These are phyloP conservation scores for Lizonia empirigonia DNA, from an alignment of 2,329 filamentous ascomycete genomes.

Conservation along the genomic window DNA sequence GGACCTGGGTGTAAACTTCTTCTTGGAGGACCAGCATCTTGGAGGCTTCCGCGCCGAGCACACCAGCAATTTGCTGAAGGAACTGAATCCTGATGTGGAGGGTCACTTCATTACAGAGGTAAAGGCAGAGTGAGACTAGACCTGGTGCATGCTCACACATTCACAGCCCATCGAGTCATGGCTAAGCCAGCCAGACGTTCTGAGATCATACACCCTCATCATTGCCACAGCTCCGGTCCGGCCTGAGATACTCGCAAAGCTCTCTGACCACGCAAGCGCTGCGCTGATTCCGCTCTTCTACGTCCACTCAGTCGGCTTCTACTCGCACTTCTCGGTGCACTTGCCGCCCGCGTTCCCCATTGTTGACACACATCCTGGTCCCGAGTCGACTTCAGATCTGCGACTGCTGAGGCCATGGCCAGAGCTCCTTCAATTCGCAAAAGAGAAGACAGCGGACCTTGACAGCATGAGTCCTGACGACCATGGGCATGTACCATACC, in stretches of 20 bases:
- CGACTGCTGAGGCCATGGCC: constrained; percentile 85
- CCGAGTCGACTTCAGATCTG: constrained; percentile 82
- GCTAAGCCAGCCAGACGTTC: constrained; percentile 47
- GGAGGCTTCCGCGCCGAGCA: constrained; percentile 80
- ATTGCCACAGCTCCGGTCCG: constrained; percentile 65
- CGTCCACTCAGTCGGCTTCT: constrained; percentile 89
- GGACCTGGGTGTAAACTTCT: constrained; percentile 96
- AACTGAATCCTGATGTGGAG: constrained; percentile 90
- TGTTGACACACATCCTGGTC: constrained; percentile 93
- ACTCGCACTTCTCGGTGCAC: constrained; percentile 82
- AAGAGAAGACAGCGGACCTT: constrained; percentile 70
- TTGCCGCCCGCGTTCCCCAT: constrained; percentile 84
- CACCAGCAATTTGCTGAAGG: constrained; percentile 75
- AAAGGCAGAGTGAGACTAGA: constrained; percentile 4
- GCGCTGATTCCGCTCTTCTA: constrained; percentile 76
- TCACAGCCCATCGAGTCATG: constrained; percentile 53
- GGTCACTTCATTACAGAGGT: constrained; percentile 71
- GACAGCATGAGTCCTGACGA: constrained; percentile 75
- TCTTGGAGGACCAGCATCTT: constrained; percentile 78
- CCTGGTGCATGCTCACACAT: constrained; percentile 14
- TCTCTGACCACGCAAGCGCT: constrained; percentile 58
- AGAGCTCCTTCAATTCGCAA: constrained; percentile 72
- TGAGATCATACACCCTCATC: constrained; percentile 63
- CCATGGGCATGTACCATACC: constrained; percentile 89
- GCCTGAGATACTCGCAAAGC: constrained; percentile 55